Base-by-base conservation (phyloP, 1,139 yeast genomes). In the Diutina siamensis region DNA sequence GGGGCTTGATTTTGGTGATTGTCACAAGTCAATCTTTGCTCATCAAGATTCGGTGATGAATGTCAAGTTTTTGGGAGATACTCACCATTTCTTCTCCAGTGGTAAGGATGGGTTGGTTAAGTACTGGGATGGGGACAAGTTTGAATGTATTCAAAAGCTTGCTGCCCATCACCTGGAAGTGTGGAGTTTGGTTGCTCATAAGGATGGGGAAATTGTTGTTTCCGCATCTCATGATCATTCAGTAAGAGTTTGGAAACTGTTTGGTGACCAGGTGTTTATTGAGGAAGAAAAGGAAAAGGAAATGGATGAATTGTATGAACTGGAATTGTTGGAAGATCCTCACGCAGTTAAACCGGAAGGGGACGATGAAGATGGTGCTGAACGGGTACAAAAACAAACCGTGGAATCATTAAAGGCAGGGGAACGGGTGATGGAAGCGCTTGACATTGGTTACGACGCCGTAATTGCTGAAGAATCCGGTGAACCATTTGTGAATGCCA, bases 1-100 rank as follows among this genome's bases (percentile, higher is more conserved):
- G 99, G 99, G 99, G 45, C 68, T 94, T 50, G 98, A 92, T 62
- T 92, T 92, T 61, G 99, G 99, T 63, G 99, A 92, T 63, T 92
- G 98, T 68, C 98, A 92, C 63, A 83, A 83, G 61, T 89, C 97
- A 3, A 78, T 92, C 32, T 92, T 94, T 62, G 99, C 95, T 1
- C 99, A 92, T 59, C 95, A 88, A 58, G 99, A 92, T 61, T 82
- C 95, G 4, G 84, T 92, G 49, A 86, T 92, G 95, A 74, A 76
- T 53, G 96, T 89, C 33, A 76, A 68, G 50, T 92, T 92, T 57
- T 75, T 88, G 50, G 94, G 95, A 1, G 82, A 80, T 17, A 73
- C 85, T 12, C 96, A 89, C 60, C 79, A 89, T 61, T 88, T 94
- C 61, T 85, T 94, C 63, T 83, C 95, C 46, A 80, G 88, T 49